Evolutionary conservation across 2,329 filamentous ascomycete species (phyloP).

Genomic region (Aspergillus ustus): DNA sequence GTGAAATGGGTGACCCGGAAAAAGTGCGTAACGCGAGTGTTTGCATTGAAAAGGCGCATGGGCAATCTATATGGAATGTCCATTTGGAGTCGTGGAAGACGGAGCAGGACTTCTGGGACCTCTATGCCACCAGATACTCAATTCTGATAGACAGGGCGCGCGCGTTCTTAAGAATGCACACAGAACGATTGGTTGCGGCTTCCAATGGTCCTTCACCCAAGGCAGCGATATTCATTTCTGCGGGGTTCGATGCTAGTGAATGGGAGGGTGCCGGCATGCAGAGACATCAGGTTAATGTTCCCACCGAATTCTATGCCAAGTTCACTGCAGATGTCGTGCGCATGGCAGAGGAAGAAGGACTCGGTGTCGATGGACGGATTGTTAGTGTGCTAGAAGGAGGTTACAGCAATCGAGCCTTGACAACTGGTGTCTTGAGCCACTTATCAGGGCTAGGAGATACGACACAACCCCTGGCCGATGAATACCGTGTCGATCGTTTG

Average conservation of each 20-base stretch:
- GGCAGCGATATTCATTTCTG: constrained; percentile 90
- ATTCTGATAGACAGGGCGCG: constrained; percentile 81
- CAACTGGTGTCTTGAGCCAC: constrained; percentile 87
- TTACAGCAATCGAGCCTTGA: constrained; percentile 89
- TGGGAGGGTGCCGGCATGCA: constrained; percentile 95
- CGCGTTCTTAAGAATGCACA: constrained; percentile 74
- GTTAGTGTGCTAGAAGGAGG: constrained; percentile 95
- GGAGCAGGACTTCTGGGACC: constrained; percentile 81
- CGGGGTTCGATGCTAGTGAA: constrained; percentile 95
- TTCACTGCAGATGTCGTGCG: constrained; percentile 84
- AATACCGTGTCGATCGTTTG: constrained; percentile 46
- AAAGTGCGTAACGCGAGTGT: constrained; percentile 94
- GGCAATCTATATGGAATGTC: constrained; percentile 94
- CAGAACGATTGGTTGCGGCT: constrained; percentile 64
- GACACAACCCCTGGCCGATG: constrained; percentile 34
- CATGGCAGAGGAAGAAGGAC: constrained; percentile 77
- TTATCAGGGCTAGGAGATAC: constrained; percentile 72
- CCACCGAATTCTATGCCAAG: constrained; percentile 92
- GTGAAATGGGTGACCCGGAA: constrained; percentile 88
- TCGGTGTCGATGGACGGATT: constrained; percentile 78
- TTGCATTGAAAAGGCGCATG: constrained; percentile 92
- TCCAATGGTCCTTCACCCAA: constrained; percentile 68
- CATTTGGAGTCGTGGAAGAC: constrained; percentile 88
- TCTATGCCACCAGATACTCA: constrained; percentile 81
- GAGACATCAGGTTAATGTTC: constrained; percentile 91